These are phyloP conservation scores for Euphrasia arctica DNA, from an alignment of 305 asterid genomes.

Conservation along the genomic window DNA sequence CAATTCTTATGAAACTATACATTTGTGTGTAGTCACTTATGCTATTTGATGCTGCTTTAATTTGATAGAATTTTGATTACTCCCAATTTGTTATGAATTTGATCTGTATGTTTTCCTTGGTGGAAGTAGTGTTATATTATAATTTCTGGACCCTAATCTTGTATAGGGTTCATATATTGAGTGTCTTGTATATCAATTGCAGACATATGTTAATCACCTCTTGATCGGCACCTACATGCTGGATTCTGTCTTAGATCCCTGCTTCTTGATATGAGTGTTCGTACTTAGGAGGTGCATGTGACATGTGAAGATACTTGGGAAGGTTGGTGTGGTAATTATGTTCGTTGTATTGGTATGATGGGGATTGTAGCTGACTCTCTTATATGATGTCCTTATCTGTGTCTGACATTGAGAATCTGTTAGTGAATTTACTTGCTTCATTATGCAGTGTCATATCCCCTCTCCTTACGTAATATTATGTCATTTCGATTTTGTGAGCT, in stretches of 20 bases:
- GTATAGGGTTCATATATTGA: constrained; percentile 55
- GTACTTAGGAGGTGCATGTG: constrained; percentile 49
- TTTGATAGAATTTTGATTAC: constrained; percentile 2
- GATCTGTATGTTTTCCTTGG: constrained; percentile 16
- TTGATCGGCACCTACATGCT: constrained; percentile 48
- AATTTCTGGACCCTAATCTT: constrained; percentile 40
- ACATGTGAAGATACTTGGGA: constrained; percentile 50
- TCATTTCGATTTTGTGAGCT: background rate
- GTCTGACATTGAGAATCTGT: constrained; percentile 16
- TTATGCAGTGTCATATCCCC: background rate
- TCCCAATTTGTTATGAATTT: background rate
- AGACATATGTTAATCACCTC: constrained; percentile 49
- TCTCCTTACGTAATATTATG: background rate
- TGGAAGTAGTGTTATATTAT: constrained; percentile 27
- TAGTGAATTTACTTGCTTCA: constrained; percentile 13
- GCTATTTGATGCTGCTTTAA: constrained; percentile 1
- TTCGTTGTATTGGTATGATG: constrained; percentile 34
- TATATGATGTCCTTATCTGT: constrained; percentile 20
- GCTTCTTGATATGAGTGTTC: constrained; percentile 52
- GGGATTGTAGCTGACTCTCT: constrained; percentile 26
- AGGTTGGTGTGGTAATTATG: constrained; percentile 56
- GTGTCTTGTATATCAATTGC: constrained; percentile 56
- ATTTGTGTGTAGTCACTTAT: constrained; percentile 6
- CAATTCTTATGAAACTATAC: background rate
- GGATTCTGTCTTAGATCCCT: constrained; percentile 50